Base-by-base conservation (phyloP, 2,329 filamentous ascomycete species). In the Fusarium guadeloupense region DNA sequence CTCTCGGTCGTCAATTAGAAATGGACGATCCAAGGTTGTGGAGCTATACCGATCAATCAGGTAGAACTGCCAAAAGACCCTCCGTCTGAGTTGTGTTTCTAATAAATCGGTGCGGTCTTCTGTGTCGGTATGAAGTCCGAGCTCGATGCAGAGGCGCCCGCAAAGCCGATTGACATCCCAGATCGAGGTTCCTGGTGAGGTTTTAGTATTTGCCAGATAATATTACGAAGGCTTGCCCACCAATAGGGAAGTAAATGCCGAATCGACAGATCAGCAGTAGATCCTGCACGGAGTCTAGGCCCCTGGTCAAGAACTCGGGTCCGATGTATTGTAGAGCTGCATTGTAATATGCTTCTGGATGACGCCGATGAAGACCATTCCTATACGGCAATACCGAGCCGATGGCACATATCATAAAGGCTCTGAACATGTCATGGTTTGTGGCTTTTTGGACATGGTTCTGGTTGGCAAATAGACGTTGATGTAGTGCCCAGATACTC, bases 21-120 rank as follows among this genome's bases (percentile, higher is more conserved):
- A 68, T 2, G 66, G 66, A 0, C 64, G 45, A 1, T 65, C 66
- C 0, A 68, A 16, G 0, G 58, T 62, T 0, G 59, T 62, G 2
- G 66, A 68, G 1, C 66, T 66, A 3, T 66, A 68, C 0, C 66
- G 28, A 7, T 68, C 66, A 8, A 66, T 56, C 0, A 68, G 45
- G 12, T 68, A 68, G 17, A 55, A 68, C 1, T 68, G 62, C 66
- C 66, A 68, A 17, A 68, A 68, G n/a, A 68, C 3, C 2, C 66
- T 35, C 1, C 62, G 52, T 4, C 53, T 48, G 3, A 48, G 55
- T 19, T 68, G 66, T 1, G 56, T 57, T 13, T 68, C 53, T 0
- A 68, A 17, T 1, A 66, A 17, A 12, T 46, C 40, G 1, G 48
- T n/a, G 2, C 12, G 43, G 1, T 49, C 19, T 9, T 42, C 26